These are phyloP conservation scores for Beta macrorhiza DNA, from an alignment of 179 eudicot genomes.

Conservation along the genomic window DNA sequence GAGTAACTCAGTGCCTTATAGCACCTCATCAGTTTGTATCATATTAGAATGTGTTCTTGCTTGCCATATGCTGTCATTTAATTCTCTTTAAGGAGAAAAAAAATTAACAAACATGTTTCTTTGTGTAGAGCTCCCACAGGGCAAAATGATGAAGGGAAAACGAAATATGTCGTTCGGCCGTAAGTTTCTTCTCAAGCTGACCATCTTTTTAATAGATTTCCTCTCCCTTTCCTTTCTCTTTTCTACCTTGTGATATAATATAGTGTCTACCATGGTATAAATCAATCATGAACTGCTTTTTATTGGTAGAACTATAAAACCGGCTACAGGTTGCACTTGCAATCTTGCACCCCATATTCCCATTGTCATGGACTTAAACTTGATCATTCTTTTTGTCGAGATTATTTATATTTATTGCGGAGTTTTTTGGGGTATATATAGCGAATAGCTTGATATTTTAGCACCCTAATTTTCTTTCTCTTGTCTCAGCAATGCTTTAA, in stretches of 20 bases:
- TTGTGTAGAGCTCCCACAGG: slow-evolving; percentile 69
- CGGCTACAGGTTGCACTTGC: not conserved
- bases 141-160: slow-evolving; percentile 80
- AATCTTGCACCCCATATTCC: too few species aligned
- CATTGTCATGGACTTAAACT: not conserved
- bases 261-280: not conserved
- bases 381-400: not conserved
- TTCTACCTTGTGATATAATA: not conserved
- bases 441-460: not conserved
- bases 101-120: not conserved
- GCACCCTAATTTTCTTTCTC: not conserved
- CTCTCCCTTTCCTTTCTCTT: slow-evolving; percentile 1
- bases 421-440: not conserved
- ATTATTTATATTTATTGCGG: not conserved
- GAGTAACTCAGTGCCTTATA: slow-evolving; percentile 2
- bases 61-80: not conserved
- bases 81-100: not conserved
- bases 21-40: not conserved
- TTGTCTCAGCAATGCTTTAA: not conserved
- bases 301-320: not conserved
- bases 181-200: slow-evolving; percentile 40
- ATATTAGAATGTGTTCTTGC: not conserved
- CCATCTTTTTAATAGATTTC: not conserved
- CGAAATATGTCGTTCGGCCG: slow-evolving; percentile 92
- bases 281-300: not conserved